Base-by-base conservation (phyloP, 179 eudicot species). In the Carnegiea gigantea region DNA sequence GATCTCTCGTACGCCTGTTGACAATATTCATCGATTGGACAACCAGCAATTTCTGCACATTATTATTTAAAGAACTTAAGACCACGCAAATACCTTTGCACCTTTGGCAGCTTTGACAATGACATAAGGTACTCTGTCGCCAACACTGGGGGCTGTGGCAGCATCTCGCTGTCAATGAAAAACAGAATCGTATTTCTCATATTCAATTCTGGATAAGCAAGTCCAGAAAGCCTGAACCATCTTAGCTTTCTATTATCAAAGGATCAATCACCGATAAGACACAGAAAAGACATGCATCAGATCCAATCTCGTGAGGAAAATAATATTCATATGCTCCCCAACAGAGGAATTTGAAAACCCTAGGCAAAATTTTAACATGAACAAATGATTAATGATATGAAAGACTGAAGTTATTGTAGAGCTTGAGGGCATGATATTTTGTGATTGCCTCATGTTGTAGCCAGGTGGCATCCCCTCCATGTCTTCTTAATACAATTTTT, bases 41-140 rank as follows among this genome's bases (percentile, higher is more conserved):
- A 70, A 10, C 77, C 70, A 74, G 74, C 20, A 78, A 5, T 36
- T 60, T 53, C 14, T 65, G 49, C 59, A 49, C 38, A 65, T 21
- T 72, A 60, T 75, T 62, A 30, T 24, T 78, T 48, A 76, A 67
- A 79, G 9, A 72, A 59, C 79, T 79, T 79, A 59, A 33, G 54
- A 68, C 26, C 62, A 33, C 38, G 48, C 33, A 67, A 57, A 75
- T 90, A 95, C 99, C 99, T 97, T 97, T 83, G 99, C 97, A 84
- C 97, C 99, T 87, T 93, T 97, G 82, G 97, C 94, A 86, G 98
- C 98, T 89, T 95, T 93, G n/a, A 97, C 80, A 81, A 97, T 97
- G 73, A 97, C 98, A 76, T 97, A 97, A 78, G 99, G 98, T 68
- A 97, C 99, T 86, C 99, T 90, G 84, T 97, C 99, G 84, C 99